A percentile compares a stretch with the other conserved stretches of the same genome.
Conservation (phyloP, 2,329 filamentous ascomycete genomes). For the Penicillium sp. region DNA sequence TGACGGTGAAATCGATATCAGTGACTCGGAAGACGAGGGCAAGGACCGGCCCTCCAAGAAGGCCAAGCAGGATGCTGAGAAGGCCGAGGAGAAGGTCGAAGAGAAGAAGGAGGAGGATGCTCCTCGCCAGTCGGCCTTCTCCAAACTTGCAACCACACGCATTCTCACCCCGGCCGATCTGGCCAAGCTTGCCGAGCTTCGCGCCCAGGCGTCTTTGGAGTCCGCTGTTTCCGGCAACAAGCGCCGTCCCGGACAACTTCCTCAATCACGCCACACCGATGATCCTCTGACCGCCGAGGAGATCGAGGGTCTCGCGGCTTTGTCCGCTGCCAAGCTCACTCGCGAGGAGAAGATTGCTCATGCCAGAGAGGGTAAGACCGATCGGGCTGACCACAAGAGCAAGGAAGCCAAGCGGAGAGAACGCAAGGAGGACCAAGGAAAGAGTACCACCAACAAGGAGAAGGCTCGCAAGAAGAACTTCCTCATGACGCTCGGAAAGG, state of each 20-base stretch:
- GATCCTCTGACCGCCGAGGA: conserved; percentile 87
- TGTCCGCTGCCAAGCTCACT: conserved; percentile 72
- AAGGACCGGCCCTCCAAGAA: conserved; percentile 62
- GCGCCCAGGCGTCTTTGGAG: conserved; percentile 69
- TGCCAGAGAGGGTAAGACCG: conserved; percentile 78
- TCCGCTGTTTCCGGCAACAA: conserved; percentile 54
- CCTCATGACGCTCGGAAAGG: conserved; percentile 95
- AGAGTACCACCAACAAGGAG: conserved; percentile 96
- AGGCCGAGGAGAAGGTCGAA: conserved; percentile 11
- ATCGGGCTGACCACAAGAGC: conserved; percentile 77
- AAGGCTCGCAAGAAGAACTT: conserved; percentile 98
- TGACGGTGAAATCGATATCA: conserved; percentile 74
- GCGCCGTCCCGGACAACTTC: conserved; percentile 47
- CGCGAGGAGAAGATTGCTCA: conserved; percentile 86
- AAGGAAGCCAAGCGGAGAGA: conserved; percentile 81
- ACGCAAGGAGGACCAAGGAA: conserved; percentile 84
- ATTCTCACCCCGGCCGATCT: conserved; percentile 95
- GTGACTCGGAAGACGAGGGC: conserved; percentile 73
- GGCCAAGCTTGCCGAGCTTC: conserved; percentile 89
- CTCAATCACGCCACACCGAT: conserved; percentile 68
- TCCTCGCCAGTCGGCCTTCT: conserved; percentile 37
- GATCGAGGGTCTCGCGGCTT: conserved; percentile 80
- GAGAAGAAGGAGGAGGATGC: conserved; percentile 28
- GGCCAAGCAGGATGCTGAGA: conserved; percentile 51
- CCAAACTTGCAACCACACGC: conserved; percentile 81